Evolutionary conservation across 257 asterid species (phyloP).

Genomic region (Forsythia suspensa): DNA sequence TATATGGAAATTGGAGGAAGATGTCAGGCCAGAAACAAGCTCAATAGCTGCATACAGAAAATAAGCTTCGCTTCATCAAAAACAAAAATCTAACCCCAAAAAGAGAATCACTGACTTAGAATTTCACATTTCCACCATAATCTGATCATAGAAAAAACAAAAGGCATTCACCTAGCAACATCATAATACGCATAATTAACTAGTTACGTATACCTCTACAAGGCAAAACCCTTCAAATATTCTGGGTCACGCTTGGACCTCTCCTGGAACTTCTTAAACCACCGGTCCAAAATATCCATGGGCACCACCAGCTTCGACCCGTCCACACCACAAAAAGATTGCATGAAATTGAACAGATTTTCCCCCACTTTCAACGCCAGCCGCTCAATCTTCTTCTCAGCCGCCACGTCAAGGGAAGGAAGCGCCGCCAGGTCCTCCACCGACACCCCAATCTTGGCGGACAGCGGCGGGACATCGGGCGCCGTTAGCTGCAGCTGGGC

Average conservation of each 20-base stretch:
- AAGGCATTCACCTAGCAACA: neutral
- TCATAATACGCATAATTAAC: neutral
- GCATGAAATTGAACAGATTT: conserved; percentile 92
- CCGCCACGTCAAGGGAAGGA: conserved; percentile 84
- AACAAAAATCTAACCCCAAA: neutral
- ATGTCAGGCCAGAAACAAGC: too few species aligned
- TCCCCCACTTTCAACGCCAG: conserved; percentile 93
- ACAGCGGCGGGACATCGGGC: conserved; percentile 60
- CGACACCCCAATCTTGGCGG: conserved; percentile 85
- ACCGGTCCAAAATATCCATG: conserved; percentile 86
- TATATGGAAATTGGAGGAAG: too few species aligned
- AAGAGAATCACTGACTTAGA: neutral
- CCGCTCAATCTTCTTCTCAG: conserved; percentile 84
- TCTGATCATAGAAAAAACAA: neutral
- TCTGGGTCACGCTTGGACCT: conserved; percentile 91
- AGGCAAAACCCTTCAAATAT: conserved; percentile 79
- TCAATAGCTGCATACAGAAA: neutral
- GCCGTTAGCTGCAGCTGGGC: conserved; percentile 59
- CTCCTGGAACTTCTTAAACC: conserved; percentile 98
- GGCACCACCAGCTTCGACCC: conserved; percentile 92
- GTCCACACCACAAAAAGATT: conserved; percentile 92
- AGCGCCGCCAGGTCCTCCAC: conserved; percentile 79
- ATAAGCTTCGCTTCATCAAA: conserved; percentile 2
- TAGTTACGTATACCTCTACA: conserved; percentile 37
- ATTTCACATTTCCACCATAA: neutral